phyloP scores from a whole-genome alignment of 345 rosid species.

The Acer negundo region DNA sequence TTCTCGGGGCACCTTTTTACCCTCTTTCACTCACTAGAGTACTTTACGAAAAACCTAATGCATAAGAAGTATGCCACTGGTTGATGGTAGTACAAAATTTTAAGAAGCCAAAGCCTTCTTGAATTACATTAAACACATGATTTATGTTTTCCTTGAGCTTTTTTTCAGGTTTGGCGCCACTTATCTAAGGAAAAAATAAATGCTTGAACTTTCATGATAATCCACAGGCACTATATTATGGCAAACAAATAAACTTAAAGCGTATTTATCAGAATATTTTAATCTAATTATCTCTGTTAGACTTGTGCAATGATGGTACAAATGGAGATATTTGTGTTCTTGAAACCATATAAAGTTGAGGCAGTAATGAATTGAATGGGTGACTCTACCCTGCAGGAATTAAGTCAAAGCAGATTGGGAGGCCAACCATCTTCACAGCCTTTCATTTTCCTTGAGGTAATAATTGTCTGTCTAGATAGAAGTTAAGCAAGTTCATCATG shows the following conservation, averaged over 20 bases:
- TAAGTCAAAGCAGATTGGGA: conserved; percentile 53
- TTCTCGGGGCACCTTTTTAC: not conserved
- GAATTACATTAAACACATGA: not conserved
- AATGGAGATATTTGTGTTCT: not conserved
- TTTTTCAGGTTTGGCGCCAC: not conserved
- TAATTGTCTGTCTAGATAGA: not conserved
- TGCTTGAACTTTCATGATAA: not conserved
- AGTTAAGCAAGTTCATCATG: not conserved
- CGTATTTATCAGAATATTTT: not conserved
- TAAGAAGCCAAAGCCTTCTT: not conserved
- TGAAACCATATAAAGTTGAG: not conserved
- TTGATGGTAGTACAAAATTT: not conserved
- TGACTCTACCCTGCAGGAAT: conserved; percentile 43
- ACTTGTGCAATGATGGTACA: not conserved
- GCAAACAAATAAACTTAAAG: not conserved
- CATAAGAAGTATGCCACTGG: not conserved
- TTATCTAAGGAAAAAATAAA: not conserved
- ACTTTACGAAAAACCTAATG: not conserved
- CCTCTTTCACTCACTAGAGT: not conserved
- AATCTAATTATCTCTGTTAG: not conserved
- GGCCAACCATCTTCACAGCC: conserved; percentile 43
- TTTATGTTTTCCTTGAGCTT: not conserved
- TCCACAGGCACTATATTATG: not conserved
- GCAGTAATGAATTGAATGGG: conserved; percentile 10
- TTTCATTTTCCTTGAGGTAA: conserved; percentile 51